phyloP scores from a whole-genome alignment of 1,284 basidiomycete species.

The Tilletia caries region DNA sequence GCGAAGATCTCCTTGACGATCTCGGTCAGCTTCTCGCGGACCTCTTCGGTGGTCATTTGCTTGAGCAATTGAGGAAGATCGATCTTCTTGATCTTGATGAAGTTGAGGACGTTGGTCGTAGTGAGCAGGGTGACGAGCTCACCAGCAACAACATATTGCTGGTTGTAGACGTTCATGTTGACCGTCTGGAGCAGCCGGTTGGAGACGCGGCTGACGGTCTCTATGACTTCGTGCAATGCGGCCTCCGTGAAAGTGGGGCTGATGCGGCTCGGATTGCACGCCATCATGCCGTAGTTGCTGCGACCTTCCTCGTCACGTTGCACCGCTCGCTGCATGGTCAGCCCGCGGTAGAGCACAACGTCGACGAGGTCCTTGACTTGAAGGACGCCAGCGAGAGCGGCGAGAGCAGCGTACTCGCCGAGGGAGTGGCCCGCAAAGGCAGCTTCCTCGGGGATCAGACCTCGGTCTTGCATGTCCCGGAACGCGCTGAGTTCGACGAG shows the following conservation, averaged over 20 bases:
- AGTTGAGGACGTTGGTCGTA: conserved; percentile 92
- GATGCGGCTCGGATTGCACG: conserved; percentile 92
- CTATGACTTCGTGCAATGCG: conserved; percentile 84
- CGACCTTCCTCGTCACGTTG: conserved; percentile 87
- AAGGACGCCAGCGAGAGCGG: conserved; percentile 92
- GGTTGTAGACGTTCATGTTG: conserved; percentile 83
- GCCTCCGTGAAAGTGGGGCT: conserved; percentile 77
- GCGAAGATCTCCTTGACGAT: conserved; percentile 82
- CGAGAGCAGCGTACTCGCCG: conserved; percentile 95
- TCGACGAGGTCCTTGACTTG: conserved; percentile 94
- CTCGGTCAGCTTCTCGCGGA: conserved; percentile 84
- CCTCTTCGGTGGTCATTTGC: conserved; percentile 76
- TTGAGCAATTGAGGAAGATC: conserved; percentile 87
- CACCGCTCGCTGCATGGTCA: conserved; percentile 98
- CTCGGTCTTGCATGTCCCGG: conserved; percentile 94
- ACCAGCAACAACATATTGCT: conserved; percentile 76
- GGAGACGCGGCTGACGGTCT: conserved; percentile 68
- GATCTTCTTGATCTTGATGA: conserved; percentile 92
- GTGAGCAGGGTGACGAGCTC: conserved; percentile 89
- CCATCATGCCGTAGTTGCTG: conserved; percentile 97
- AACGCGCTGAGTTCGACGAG: conserved; percentile 97
- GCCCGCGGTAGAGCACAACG: conserved; percentile 98
- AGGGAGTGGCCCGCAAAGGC: conserved; percentile 96
- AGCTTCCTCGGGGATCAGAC: conserved; percentile 84
- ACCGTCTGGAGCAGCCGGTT: conserved; percentile 83